These are phyloP conservation scores for Gorgonomyces haynaldii DNA, from an alignment of 192 early-diverging fungal genomes.

Conservation along the genomic window DNA sequence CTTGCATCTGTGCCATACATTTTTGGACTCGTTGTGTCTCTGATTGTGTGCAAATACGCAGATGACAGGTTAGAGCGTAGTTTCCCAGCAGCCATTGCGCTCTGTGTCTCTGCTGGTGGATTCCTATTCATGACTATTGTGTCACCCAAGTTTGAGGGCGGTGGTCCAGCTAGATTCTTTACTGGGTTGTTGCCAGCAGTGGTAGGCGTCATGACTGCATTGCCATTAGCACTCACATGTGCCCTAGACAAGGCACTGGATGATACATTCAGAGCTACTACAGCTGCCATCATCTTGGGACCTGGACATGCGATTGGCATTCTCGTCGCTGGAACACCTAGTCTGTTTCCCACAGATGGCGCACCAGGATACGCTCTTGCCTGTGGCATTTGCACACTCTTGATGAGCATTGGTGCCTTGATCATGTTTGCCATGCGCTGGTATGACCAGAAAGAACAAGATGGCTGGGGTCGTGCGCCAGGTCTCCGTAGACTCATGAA, in stretches of 20 bases:
- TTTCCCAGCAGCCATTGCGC: slow-evolving; percentile 12
- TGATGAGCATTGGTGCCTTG: slow-evolving; percentile 2
- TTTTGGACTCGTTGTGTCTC: slow-evolving; percentile 5
- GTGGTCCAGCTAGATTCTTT: slow-evolving; percentile 12
- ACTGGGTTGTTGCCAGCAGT: slow-evolving; percentile 14
- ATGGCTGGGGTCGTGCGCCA: slow-evolving; percentile 16
- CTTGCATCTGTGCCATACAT: slow-evolving; percentile 11
- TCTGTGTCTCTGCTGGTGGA: slow-evolving; percentile 10
- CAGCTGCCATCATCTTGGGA: slow-evolving; percentile 3
- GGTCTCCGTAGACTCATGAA: slow-evolving; percentile 24
- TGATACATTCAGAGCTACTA: slow-evolving; percentile 5
- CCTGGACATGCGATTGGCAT: neutral
- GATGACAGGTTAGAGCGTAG: slow-evolving; percentile 16
- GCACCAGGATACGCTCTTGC: neutral
- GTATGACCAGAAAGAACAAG: slow-evolving; percentile 17
- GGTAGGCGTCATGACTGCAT: slow-evolving; percentile 11
- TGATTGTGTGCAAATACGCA: slow-evolving; percentile 8
- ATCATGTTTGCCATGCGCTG: slow-evolving; percentile 13
- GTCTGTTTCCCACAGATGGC: slow-evolving; percentile 4
- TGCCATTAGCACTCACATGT: slow-evolving; percentile 18
- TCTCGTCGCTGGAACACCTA: slow-evolving; percentile 1
- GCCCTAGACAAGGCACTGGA: slow-evolving; percentile 12
- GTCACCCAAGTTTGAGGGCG: neutral
- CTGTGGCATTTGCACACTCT: slow-evolving; percentile 4
- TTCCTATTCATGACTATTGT: slow-evolving; percentile 17